phyloP scores from a whole-genome alignment of 2,329 filamentous ascomycete species.

The Trichoderma sp. region DNA sequence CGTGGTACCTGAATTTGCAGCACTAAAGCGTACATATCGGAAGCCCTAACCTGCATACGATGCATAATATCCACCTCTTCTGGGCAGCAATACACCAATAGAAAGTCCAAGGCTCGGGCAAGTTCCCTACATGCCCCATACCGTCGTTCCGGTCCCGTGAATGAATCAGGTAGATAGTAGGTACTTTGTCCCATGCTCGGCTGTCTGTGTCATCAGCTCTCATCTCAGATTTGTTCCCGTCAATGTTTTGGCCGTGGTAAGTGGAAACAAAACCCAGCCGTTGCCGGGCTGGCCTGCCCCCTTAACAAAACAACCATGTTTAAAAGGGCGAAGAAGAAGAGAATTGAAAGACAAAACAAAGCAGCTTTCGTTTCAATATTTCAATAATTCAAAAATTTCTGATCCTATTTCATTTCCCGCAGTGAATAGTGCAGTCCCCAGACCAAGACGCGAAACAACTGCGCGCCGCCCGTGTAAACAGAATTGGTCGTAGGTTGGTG shows the following conservation, averaged over 20 bases:
- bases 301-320: background rate
- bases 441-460: background rate
- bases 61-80: background rate
- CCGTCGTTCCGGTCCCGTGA: background rate
- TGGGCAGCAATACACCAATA: background rate
- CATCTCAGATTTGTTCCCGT: constrained; percentile 20
- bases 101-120: background rate
- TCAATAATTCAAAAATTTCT: background rate
- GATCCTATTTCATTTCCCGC: constrained; percentile 1
- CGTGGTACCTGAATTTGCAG: background rate
- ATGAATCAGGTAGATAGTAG: constrained; percentile 13
- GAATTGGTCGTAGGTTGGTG: background rate
- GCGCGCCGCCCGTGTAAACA: background rate
- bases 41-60: background rate
- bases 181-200: constrained; percentile 1
- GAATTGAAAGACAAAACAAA: constrained; percentile 9
- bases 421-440: background rate
- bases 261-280: background rate
- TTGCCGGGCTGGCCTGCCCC: constrained; percentile 14
- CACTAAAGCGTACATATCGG: background rate
- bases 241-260: background rate
- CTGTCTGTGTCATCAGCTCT: background rate
- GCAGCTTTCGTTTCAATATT: constrained; percentile 7
- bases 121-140: background rate
- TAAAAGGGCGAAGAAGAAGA: constrained; percentile 1